These are phyloP conservation scores for Colletotrichum lindemuthianum DNA, from an alignment of 2,329 filamentous ascomycete genomes.

Conservation along the genomic window DNA sequence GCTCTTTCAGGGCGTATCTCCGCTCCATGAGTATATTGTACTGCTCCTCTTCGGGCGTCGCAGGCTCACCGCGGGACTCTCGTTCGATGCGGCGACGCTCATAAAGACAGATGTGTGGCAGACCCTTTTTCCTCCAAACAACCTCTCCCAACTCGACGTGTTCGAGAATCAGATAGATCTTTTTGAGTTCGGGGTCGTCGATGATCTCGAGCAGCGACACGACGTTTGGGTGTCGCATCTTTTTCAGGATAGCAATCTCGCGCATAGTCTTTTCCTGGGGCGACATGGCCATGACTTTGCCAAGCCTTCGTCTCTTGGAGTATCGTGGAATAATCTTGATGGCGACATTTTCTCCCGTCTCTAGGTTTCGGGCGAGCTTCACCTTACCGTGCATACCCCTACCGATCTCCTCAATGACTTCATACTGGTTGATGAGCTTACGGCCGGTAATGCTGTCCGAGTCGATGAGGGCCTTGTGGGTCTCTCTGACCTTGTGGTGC, in stretches of 20 bases:
- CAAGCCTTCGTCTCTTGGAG: constrained; percentile 92
- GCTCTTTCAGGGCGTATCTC: constrained; percentile 65
- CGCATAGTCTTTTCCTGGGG: constrained; percentile 86
- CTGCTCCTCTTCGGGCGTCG: constrained; percentile 68
- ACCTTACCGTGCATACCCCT: constrained; percentile 98
- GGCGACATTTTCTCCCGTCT: constrained; percentile 82
- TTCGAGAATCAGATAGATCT: constrained; percentile 98
- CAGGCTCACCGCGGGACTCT: constrained; percentile 70
- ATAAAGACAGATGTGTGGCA: constrained; percentile 82
- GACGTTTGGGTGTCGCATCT: constrained; percentile 96
- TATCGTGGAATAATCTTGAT: constrained; percentile 99
- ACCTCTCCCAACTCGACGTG: constrained; percentile 95
- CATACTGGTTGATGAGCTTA: constrained; percentile 97
- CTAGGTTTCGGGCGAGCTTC: constrained; percentile 86
- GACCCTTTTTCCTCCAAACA: constrained; percentile 89
- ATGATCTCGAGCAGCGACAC: constrained; percentile 97
- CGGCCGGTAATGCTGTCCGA: constrained; percentile 88
- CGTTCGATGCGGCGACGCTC: constrained; percentile 85
- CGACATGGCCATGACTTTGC: constrained; percentile 75
- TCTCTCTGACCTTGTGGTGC: constrained; percentile 81
- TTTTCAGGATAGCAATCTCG: constrained; percentile 98
- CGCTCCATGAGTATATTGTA: constrained; percentile 69
- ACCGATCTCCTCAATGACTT: constrained; percentile 95
- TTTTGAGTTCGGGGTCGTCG: constrained; percentile 94
- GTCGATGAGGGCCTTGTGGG: constrained; percentile 91